A percentile compares a stretch with the other conserved stretches of the same genome.
Evolutionary conservation across 306 rosid genomes (phyloP).

Genomic region (Lathyrus oleraceus): DNA sequence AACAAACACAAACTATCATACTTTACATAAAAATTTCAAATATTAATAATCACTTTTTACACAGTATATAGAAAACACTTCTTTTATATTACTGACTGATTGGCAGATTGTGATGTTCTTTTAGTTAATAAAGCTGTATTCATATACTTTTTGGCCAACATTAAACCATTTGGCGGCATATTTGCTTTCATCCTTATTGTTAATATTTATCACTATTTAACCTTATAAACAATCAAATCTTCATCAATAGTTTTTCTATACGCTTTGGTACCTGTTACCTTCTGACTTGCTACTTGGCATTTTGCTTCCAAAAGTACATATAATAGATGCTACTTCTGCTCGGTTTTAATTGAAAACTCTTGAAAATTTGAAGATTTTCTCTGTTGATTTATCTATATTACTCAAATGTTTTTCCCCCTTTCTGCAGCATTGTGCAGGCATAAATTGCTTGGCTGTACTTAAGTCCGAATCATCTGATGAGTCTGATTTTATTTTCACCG

Average conservation of each 20-base stretch:
- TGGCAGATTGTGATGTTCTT: neutral
- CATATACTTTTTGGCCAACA: neutral
- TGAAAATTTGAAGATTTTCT: conserved; percentile 7
- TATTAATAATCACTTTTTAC: neutral
- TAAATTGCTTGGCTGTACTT: conserved; percentile 78
- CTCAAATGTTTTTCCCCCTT: conserved; percentile 27
- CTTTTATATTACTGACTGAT: neutral
- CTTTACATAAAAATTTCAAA: conserved; percentile 1
- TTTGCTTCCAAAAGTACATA: conserved; percentile 21
- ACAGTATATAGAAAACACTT: neutral
- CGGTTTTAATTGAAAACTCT: conserved; percentile 17
- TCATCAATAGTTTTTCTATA: conserved; percentile 1
- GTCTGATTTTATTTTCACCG: conserved; percentile 77
- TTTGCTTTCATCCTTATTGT: neutral
- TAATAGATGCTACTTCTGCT: conserved; percentile 15
- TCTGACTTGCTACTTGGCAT: conserved; percentile 12
- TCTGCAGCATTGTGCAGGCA: conserved; percentile 90
- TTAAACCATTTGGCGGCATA: conserved; percentile 5
- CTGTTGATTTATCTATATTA: conserved; percentile 13
- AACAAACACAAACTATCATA: conserved; percentile 7
- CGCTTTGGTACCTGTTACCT: conserved; percentile 15
- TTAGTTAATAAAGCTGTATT: conserved; percentile 27
- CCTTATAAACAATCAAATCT: conserved; percentile 14
- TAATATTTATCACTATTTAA: conserved; percentile 13
- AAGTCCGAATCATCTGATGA: conserved; percentile 61